phyloP scores from a whole-genome alignment of 768 basidiomycete species.

The Thelephora aurantiotincta region DNA sequence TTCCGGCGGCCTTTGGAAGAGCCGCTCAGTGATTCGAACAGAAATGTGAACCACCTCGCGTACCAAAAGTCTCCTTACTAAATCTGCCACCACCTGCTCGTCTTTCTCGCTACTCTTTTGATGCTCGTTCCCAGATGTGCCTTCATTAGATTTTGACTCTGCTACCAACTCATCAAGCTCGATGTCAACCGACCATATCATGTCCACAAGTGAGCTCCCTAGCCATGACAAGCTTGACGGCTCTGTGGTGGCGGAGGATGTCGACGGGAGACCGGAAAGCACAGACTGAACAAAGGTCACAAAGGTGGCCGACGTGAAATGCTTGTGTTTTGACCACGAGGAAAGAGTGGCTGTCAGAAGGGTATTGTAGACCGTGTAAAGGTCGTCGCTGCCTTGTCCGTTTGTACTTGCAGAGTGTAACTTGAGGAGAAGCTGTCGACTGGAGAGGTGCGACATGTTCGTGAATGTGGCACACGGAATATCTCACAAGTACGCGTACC shows the following conservation, averaged over 20 bases:
- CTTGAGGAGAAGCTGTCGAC: conserved; percentile 45
- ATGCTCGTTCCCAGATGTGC: conserved; percentile 3
- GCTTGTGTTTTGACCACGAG: conserved; percentile 36
- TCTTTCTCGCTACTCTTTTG: conserved; percentile 46
- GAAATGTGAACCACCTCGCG: conserved; percentile 12
- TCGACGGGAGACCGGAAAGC: conserved; percentile 51
- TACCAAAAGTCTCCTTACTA: conserved; percentile 53
- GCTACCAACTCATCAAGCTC: conserved; percentile 57
- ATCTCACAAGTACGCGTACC: conserved; percentile 26
- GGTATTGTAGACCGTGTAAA: conserved; percentile 58
- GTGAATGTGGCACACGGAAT: not conserved
- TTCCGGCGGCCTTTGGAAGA: conserved; percentile 33
- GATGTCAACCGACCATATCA: conserved; percentile 70
- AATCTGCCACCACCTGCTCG: conserved; percentile 39
- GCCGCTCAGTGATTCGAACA: not conserved
- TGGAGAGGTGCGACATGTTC: conserved; percentile 14
- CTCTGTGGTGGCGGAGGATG: conserved; percentile 25
- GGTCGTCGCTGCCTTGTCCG: conserved; percentile 34
- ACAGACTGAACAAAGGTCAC: conserved; percentile 53
- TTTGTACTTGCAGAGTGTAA: conserved; percentile 48
- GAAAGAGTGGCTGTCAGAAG: conserved; percentile 44
- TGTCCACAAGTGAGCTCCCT: conserved; percentile 62
- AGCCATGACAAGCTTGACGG: conserved; percentile 31
- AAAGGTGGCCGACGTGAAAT: conserved; percentile 35
- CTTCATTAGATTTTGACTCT: conserved; percentile 31